Conservation (phyloP, 2,329 filamentous ascomycete genomes). For the Nemania bipapillata region DNA sequence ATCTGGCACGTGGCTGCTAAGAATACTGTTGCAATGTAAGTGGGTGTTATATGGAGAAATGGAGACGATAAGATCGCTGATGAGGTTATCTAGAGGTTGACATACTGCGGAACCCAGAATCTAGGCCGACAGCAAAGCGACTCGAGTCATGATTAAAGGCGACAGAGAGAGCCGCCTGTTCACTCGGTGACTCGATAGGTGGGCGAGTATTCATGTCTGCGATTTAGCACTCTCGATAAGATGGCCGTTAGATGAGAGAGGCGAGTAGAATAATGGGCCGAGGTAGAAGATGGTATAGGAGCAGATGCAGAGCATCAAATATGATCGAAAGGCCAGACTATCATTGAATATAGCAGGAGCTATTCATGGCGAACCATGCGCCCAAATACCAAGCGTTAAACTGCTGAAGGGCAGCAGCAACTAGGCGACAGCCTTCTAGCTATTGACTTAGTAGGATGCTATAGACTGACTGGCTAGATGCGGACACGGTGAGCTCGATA, state of each 20-base stretch:
- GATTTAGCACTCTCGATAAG: conserved; percentile 22
- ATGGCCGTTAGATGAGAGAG: conserved; percentile 14
- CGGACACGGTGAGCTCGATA: conserved; percentile 28
- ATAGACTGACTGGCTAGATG: conserved; percentile 21
- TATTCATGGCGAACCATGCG: conserved; percentile 25
- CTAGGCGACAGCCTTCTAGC: conserved; percentile 19
- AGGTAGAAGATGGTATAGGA: conserved; percentile 37
- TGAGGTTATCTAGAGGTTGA: conserved; percentile 27
- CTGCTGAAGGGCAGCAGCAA: conserved; percentile 8
- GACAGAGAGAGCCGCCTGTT: conserved; percentile 80
- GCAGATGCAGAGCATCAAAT: conserved; percentile 44
- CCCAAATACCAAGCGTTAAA: conserved; percentile 12
- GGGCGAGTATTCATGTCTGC: conserved; percentile 85
- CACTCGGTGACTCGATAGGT: conserved; percentile 79
- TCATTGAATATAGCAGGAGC: conserved; percentile 31
- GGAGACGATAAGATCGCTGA: neutral
- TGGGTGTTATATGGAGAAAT: conserved; percentile 19
- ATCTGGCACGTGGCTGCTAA: conserved; percentile 77
- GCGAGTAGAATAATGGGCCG: conserved; percentile 30
- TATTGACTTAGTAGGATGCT: neutral
- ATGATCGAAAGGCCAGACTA: conserved; percentile 38
- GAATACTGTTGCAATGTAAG: conserved; percentile 67
- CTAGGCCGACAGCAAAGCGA: conserved; percentile 87
- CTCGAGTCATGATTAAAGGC: conserved; percentile 87
- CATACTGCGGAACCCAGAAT: conserved; percentile 85